Conservation (phyloP, 495 filamentous ascomycete species). For the Letharia columbiana region DNA sequence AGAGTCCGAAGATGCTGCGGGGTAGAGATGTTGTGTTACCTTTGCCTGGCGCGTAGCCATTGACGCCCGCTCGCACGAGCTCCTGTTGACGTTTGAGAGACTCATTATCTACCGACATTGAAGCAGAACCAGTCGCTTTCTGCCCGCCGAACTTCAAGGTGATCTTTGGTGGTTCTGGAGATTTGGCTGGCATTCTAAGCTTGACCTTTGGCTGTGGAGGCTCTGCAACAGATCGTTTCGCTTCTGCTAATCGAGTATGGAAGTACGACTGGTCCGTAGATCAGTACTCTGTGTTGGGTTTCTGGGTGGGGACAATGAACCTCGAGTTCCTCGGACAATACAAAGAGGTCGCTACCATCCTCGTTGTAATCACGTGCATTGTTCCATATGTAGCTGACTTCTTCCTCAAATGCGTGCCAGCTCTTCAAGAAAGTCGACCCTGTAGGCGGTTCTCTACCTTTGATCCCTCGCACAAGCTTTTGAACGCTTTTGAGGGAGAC, state of each 20-base stretch:
- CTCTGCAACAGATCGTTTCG: conserved; percentile 55
- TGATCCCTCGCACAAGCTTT: conserved; percentile 60
- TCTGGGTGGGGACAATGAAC: conserved; percentile 35
- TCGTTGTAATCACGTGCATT: conserved; percentile 88
- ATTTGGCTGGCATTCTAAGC: conserved; percentile 54
- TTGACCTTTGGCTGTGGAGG: conserved; percentile 67
- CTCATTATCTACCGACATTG: conserved; percentile 43
- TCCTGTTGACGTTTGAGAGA: conserved; percentile 41
- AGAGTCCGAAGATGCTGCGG: not conserved
- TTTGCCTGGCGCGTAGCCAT: conserved; percentile 31
- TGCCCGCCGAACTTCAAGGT: conserved; percentile 37
- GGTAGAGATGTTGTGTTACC: not conserved
- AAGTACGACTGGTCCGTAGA: conserved; percentile 48
- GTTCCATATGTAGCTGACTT: conserved; percentile 67
- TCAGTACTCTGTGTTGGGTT: conserved; percentile 26
- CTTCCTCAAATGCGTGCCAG: conserved; percentile 74
- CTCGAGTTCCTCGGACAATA: conserved; percentile 65
- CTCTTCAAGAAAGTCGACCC: conserved; percentile 62
- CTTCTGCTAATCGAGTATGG: conserved; percentile 53
- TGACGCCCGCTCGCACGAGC: conserved; percentile 39
- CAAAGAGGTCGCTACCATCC: conserved; percentile 69
- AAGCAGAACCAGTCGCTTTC: conserved; percentile 32
- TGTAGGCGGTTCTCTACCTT: conserved; percentile 54
- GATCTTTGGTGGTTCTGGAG: conserved; percentile 46
- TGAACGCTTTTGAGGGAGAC: conserved; percentile 62